Evolutionary conservation across 352 stramenopile species (phyloP).

Genomic region (Elongisporangium anandrum): DNA sequence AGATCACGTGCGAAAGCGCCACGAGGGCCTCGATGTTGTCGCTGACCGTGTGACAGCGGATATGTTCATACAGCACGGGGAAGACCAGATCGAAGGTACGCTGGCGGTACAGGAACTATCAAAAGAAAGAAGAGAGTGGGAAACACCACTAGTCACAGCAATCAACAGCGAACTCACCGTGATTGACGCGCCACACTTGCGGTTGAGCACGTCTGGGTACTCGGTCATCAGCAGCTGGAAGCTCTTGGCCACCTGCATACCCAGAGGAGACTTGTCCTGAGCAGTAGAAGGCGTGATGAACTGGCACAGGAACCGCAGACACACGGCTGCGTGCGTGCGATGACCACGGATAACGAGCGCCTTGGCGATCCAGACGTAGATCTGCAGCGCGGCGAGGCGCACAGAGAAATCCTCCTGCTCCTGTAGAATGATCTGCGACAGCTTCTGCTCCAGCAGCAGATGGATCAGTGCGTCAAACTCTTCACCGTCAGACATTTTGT

Average conservation of each 20-base stretch:
- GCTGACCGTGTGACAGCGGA: conserved; percentile 29
- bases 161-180: conserved; percentile 34
- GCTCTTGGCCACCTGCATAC: conserved; percentile 74
- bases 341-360: conserved; percentile 77
- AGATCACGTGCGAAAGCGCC: conserved; percentile 74
- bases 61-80: conserved; percentile 61
- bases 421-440: conserved; percentile 52
- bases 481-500: conserved; percentile 81
- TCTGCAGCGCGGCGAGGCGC: conserved; percentile 66
- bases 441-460: conserved; percentile 60
- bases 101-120: conserved; percentile 75
- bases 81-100: conserved; percentile 79
- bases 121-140: conserved; percentile 4
- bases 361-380: conserved; percentile 84
- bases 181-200: conserved; percentile 77
- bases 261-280: conserved; percentile 30
- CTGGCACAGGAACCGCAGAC: conserved; percentile 63
- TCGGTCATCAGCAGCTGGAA: conserved; percentile 80
- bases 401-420: conserved; percentile 27
- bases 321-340: conserved; percentile 57
- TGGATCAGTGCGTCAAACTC: conserved; percentile 76
- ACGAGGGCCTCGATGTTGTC: conserved; percentile 65
- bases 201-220: conserved; percentile 76
- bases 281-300: conserved; percentile 41
- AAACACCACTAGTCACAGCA: neutral